Base-by-base conservation (phyloP, 2,329 filamentous ascomycete species). In the Hypoxylon rubiginosum region DNA sequence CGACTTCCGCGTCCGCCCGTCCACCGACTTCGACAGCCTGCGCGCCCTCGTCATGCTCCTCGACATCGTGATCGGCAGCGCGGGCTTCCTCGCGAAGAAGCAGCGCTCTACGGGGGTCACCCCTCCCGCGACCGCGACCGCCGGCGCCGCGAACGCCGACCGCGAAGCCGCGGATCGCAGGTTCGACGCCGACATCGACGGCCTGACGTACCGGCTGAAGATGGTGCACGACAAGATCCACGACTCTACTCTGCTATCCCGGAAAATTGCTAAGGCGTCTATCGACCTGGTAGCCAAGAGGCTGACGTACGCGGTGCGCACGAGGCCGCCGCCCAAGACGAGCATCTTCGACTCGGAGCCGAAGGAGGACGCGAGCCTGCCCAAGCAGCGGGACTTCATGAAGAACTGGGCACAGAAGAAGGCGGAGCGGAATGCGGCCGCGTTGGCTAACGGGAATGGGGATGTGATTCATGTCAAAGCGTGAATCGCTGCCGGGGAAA, bases 211-310 rank as follows among this genome's bases (percentile, higher is more conserved):
- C 17, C 82, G 82, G 34, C 82, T 97, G 55, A 88, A 90, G 67
- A 76, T 79, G 15, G 80, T 89, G 32, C 84, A 83, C 78, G 81
- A 82, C 62, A 85, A 85, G 41, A 97, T 97, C 73, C 86, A 90
- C 63, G 92, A 94, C 73, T 86, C 90, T 0, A 92, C 92, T 43
- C 91, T 92, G 48, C 83, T 96, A 62, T 85, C 86, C 15, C 86
- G 92, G 30, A 91, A 92, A 30, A 89, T 97, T 74, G 89, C 92
- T 11, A 97, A 97, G 79, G 89, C 89, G 58, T 84, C 86, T 10
- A 83, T 97, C 41, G 91, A 97, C 72, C 85, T 89, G 62, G 81
- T 97, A n/a, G 86, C 90, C 63, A 89, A 92, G 73, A 88, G 94
- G 59, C 82, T 97, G 13, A 80, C 89, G 50, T 89, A 91, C 75